Evolutionary conservation across 2,329 filamentous ascomycete species (phyloP).

Genomic region (Pyrenochaeta sp.): DNA sequence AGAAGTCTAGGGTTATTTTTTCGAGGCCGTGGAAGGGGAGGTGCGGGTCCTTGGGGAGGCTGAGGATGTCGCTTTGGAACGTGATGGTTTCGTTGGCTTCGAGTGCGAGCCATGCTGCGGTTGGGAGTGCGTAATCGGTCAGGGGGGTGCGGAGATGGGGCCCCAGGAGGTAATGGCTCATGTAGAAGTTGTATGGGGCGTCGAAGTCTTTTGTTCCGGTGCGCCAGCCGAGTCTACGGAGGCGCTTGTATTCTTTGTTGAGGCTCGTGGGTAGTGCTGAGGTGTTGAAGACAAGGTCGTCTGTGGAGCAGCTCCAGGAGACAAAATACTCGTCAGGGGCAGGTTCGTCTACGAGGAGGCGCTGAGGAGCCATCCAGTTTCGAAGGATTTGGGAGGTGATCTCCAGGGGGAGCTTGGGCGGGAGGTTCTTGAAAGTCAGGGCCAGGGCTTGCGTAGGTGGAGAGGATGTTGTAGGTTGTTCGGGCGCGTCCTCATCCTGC

Average conservation of each 20-base stretch:
- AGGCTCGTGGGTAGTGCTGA: constrained; percentile 5
- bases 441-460: too few species aligned
- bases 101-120: too few species aligned
- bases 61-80: neutral
- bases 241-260: constrained; percentile 4
- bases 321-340: neutral
- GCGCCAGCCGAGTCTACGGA: constrained; percentile 11
- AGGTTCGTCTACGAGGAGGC: neutral
- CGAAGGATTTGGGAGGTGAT: neutral
- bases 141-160: neutral
- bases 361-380: constrained; percentile 4
- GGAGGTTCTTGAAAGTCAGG: neutral
- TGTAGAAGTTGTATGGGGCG: constrained; percentile 10
- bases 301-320: neutral
- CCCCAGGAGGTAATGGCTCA: constrained; percentile 6
- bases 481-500: too few species aligned
- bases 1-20: constrained; percentile 19
- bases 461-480: neutral
- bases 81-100: neutral
- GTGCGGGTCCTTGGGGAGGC: neutral
- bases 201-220: constrained; percentile 12
- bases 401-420: neutral
- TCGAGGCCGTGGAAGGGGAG: constrained; percentile 19
- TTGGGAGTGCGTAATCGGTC: neutral
- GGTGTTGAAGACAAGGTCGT: neutral